Conservation (phyloP, 257 asterid genomes). For the Linaria vulgaris region DNA sequence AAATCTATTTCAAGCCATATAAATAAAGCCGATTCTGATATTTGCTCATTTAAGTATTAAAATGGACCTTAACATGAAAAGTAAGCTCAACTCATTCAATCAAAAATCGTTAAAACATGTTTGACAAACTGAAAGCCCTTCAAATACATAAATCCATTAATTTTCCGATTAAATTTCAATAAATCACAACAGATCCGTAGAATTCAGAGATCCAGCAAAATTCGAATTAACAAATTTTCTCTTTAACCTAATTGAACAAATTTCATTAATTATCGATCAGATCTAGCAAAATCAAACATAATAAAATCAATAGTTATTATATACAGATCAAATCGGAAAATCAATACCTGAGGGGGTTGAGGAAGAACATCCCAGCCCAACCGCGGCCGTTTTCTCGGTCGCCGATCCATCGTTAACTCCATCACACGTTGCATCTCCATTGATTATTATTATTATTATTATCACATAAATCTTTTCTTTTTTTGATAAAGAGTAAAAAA, state of each 20-base stretch:
- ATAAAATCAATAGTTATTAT: neutral
- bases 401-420: slow-evolving; percentile 75
- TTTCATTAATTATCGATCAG: slow-evolving; percentile 34
- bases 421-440: slow-evolving; percentile 97
- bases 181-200: neutral
- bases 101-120: no score
- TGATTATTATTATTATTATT: no score
- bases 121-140: no score
- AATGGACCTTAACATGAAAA: no score
- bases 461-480: no score
- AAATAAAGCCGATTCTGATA: no score
- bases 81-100: no score
- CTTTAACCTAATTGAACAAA: neutral
- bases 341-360: slow-evolving; percentile 60
- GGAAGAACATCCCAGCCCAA: slow-evolving; percentile 94
- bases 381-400: slow-evolving; percentile 82
- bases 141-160: neutral
- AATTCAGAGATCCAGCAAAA: slow-evolving; percentile 6
- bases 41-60: no score
- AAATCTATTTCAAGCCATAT: no score
- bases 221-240: no score
- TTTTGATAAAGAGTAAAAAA: no score
- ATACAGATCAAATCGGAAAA: slow-evolving; percentile 20
- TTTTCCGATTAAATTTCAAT: no score
- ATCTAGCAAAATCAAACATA: slow-evolving; percentile 37